Base-by-base conservation (phyloP, 495 filamentous ascomycete genomes). In the Penicillium canariense region DNA sequence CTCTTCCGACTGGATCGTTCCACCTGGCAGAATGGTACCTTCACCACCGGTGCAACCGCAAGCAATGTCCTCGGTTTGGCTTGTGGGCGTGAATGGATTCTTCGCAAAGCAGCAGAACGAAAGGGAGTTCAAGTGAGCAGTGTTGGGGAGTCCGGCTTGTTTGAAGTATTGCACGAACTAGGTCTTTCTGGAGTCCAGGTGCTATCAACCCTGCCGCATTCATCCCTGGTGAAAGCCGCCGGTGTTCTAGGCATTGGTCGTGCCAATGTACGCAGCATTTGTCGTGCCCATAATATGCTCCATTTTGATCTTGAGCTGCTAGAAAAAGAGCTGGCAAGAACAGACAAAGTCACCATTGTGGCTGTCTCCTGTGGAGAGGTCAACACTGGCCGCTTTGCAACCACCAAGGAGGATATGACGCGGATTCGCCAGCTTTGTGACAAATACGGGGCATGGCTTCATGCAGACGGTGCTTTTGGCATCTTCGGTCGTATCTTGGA, bases 401-500 rank as follows among this genome's bases (percentile, higher is more conserved):
- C 85, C 15, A 68, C 69, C 22, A 26, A 74, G 10, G 69, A 72
- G 14, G 82, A 90, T 11, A 81, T 96, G 78, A 69, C 67, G 38
- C 67, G 75, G 40, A 68, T 96, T 34, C 77, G 91, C 56, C 67
- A 68, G 1, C 61, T 96, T 22, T 91, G 88, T 38, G 87, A 92
- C 62, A 72, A 78, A 51, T 85, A 92, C 64, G 81, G 81, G 7
- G 86, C 88, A 2, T 97, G 93, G 93, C 71, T 97, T 18, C 93
- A 97, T 70, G 87, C 91, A 23, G 93, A 97, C 62, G 93, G 87
- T 8, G 90, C 92, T 0, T 97, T 97, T 63, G 93, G 93, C 0
- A 78, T 96, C 15, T 91, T 96, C 61, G 87, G 80, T 5, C 81
- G 91, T 14, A 66, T 83, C 2, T 70, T 94, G 1, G 79, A 82